Percentiles rank a stretch among this genome's conserved stretches.
phyloP scores from a whole-genome alignment of 179 eudicot species.

The Camellia oleifera region DNA sequence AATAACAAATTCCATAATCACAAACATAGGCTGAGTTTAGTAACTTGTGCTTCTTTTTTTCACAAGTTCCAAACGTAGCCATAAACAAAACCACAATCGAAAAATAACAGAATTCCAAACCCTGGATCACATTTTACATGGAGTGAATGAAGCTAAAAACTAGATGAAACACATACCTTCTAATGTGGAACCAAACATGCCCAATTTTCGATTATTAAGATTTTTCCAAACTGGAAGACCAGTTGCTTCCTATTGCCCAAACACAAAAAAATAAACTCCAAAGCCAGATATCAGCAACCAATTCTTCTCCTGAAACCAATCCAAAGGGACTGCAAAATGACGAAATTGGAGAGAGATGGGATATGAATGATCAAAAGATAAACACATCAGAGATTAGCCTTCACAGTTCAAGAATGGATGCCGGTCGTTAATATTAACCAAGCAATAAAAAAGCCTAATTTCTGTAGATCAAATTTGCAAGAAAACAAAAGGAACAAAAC shows the following conservation, averaged over 20 bases:
- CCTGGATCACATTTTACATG: too few relatives aligned
- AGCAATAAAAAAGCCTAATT: neutral
- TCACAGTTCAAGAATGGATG: too few relatives aligned
- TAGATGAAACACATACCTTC: neutral
- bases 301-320: neutral
- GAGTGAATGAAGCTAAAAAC: too few relatives aligned
- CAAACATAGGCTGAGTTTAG: too few relatives aligned
- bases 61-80: too few relatives aligned
- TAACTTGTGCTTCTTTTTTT: too few relatives aligned
- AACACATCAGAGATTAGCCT: too few relatives aligned
- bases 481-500: neutral
- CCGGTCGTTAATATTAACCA: neutral
- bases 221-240: neutral
- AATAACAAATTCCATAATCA: too few relatives aligned
- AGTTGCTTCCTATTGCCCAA: neutral
- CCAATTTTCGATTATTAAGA: neutral
- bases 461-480: neutral
- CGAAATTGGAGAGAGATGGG: neutral
- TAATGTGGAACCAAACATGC: neutral
- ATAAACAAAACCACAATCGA: too few relatives aligned
- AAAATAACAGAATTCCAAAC: too few relatives aligned
- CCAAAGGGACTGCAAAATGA: neutral
- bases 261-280: neutral
- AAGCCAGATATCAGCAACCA: neutral
- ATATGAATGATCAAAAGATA: too few relatives aligned